Base-by-base conservation (phyloP, 495 filamentous ascomycete species). In the Aspergillus wentii region DNA sequence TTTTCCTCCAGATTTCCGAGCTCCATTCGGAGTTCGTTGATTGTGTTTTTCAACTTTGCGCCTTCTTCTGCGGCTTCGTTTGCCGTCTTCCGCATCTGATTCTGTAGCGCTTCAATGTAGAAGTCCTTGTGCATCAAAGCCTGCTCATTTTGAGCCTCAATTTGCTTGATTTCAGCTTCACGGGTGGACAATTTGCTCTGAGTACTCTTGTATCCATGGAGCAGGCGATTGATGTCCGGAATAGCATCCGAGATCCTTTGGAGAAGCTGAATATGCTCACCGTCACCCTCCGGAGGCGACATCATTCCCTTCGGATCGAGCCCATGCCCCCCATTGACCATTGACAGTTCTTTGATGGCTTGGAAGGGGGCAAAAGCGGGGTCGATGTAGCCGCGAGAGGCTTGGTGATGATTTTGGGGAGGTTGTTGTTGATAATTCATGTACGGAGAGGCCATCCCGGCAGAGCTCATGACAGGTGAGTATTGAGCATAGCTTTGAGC, bases 1-100 rank as follows among this genome's bases (percentile, higher is more conserved):
- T 73, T 68, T 25, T 72, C 72, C 30, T 77, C 73, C 14, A 82
- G 51, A 39, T 78, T 74, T 17, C 66, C 66, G 4, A 84, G 61
- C 51, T 85, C 80, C 20, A 69, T 57, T 9, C 68, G 72, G 4
- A 76, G 55, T 32, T 72, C 66, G 25, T 63, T 69, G 53, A 75
- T 66, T 20, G 59, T 64, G 17, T 71, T 65, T 43, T 66, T 72
- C 25, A 75, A 52, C 20, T 54, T 64, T 14, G 63, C 57, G 23
- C 54, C 54, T 45, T 76, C 72, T 30, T 66, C 72, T 1, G 71
- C 68, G 26, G 59, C 66, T 43, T 77, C 69, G 16, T 58, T 64
- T 14, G 69, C 69, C 11, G 71, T 64, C 30, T 74, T 74, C 30
- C 69, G 69, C 55, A 78, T 64, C 41, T 76, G 72, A 9, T 62